Evolutionary conservation across 2,329 filamentous ascomycete genomes (phyloP).

Genomic region (Sporothrix mexicana): DNA sequence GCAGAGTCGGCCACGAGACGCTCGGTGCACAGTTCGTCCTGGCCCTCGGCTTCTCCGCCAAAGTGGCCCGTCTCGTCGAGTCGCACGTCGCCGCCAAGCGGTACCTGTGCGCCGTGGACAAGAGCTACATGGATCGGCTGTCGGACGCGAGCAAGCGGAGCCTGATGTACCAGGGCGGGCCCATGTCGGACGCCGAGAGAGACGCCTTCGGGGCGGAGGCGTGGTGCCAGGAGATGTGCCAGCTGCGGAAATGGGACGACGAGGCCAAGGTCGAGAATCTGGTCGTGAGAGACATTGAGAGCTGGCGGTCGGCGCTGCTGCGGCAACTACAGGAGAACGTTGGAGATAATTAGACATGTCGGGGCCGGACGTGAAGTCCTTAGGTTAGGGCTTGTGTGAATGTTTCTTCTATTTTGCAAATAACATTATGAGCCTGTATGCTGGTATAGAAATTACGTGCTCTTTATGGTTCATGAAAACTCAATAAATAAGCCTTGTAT

Average conservation of each 20-base stretch:
- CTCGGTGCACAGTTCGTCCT: constrained; percentile 25
- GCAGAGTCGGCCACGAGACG: constrained; percentile 5
- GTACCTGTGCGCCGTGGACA: constrained; percentile 30
- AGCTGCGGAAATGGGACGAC: constrained; percentile 29
- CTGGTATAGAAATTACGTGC: too few species aligned
- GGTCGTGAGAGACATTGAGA: constrained; percentile 18
- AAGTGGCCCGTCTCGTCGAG: constrained; percentile 30
- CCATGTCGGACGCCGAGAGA: constrained; percentile 24
- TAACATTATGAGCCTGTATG: too few species aligned
- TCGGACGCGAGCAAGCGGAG: constrained; percentile 30
- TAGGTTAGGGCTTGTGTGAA: background rate
- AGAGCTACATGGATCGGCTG: constrained; percentile 20
- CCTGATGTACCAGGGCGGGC: constrained; percentile 29
- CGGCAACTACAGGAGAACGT: background rate
- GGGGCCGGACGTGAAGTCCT: background rate
- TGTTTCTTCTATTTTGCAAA: too few species aligned
- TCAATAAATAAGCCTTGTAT: too few species aligned
- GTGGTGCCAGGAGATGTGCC: constrained; percentile 31
- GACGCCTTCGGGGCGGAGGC: constrained; percentile 10
- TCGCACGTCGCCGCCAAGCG: constrained; percentile 30
- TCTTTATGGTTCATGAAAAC: too few species aligned
- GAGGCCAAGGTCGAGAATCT: constrained; percentile 30
- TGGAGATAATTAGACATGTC: background rate
- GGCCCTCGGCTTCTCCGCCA: constrained; percentile 29
- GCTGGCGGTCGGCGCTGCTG: constrained; percentile 16